Evolutionary conservation across 352 stramenopile genomes (phyloP).

Genomic region (Phytophthora citricola): DNA sequence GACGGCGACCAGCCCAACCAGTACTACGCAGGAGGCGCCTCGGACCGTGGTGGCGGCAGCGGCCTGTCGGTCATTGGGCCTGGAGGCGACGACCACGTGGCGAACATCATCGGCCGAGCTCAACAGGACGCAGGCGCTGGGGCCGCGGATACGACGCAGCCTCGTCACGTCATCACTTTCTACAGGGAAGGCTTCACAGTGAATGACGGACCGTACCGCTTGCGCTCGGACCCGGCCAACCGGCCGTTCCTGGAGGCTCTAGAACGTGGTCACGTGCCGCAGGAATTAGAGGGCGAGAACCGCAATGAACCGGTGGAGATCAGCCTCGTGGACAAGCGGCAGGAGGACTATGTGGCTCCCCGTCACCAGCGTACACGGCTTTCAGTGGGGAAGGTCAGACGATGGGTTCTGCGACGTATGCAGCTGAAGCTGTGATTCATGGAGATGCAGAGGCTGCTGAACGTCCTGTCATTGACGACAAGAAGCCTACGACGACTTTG

Average conservation of each 20-base stretch:
- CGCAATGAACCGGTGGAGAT: slow-evolving; percentile 79
- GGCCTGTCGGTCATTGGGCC: slow-evolving; percentile 78
- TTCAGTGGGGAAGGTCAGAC: slow-evolving; percentile 87
- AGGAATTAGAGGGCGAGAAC: slow-evolving; percentile 78
- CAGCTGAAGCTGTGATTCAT: slow-evolving; percentile 57
- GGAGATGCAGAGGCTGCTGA: slow-evolving; percentile 39
- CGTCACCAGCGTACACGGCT: slow-evolving; percentile 81
- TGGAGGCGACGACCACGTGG: slow-evolving; percentile 61
- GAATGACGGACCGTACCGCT: slow-evolving; percentile 79
- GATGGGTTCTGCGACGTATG: slow-evolving; percentile 67
- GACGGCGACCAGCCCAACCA: slow-evolving; percentile 54
- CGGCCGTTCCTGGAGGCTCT: slow-evolving; percentile 85
- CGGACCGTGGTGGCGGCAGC: slow-evolving; percentile 73
- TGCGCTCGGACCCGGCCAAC: slow-evolving; percentile 72
- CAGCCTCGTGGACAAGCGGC: slow-evolving; percentile 85
- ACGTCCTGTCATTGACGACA: slow-evolving; percentile 83
- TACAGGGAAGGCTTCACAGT: slow-evolving; percentile 89
- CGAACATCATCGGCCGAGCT: slow-evolving; percentile 87
- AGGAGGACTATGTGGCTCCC: slow-evolving; percentile 83
- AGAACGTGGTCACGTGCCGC: slow-evolving; percentile 75
- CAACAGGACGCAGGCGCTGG: slow-evolving; percentile 64
- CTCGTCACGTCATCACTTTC: slow-evolving; percentile 82
- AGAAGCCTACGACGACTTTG: slow-evolving; percentile 87
- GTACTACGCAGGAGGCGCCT: slow-evolving; percentile 78
- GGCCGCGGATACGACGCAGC: slow-evolving; percentile 28